These are phyloP conservation scores for Blastobotrys apis DNA, from an alignment of 1,139 yeast genomes.

Conservation along the genomic window DNA sequence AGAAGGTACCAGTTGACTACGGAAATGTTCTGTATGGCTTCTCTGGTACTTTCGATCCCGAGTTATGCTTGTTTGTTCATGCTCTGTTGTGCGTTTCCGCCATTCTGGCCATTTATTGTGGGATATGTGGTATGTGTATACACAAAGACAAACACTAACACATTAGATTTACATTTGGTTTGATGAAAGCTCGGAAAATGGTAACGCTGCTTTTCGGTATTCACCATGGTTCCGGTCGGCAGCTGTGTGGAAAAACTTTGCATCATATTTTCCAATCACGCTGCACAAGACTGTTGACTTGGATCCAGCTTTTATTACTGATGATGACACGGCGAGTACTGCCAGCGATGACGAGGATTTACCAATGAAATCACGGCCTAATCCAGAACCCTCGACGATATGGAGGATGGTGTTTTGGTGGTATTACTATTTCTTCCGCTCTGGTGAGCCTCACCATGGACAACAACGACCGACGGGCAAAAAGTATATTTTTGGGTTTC, in stretches of 20 bases:
- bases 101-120: constrained; percentile 62
- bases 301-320: constrained; percentile 61
- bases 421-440: constrained; percentile 21
- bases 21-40: constrained; percentile 39
- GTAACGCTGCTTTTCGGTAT: constrained; percentile 56
- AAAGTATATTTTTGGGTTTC: constrained; percentile 85
- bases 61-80: constrained; percentile 51
- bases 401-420: constrained; percentile 29
- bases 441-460: constrained; percentile 6
- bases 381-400: constrained; percentile 13
- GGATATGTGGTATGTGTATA: constrained; percentile 36
- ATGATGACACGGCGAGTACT: background rate
- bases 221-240: constrained; percentile 57
- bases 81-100: constrained; percentile 58
- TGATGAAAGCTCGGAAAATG: constrained; percentile 70
- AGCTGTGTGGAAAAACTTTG: constrained; percentile 68
- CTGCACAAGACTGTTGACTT: constrained; percentile 69
- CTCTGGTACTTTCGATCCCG: constrained; percentile 77
- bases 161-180: constrained; percentile 54
- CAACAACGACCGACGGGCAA: constrained; percentile 28
- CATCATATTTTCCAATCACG: constrained; percentile 72
- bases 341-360: constrained; percentile 16
- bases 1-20: background rate
- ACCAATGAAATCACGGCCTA: background rate
- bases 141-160: constrained; percentile 29